These are phyloP conservation scores for Angomonas deanei DNA, from an alignment of 208 protist genomes.

Conservation along the genomic window DNA sequence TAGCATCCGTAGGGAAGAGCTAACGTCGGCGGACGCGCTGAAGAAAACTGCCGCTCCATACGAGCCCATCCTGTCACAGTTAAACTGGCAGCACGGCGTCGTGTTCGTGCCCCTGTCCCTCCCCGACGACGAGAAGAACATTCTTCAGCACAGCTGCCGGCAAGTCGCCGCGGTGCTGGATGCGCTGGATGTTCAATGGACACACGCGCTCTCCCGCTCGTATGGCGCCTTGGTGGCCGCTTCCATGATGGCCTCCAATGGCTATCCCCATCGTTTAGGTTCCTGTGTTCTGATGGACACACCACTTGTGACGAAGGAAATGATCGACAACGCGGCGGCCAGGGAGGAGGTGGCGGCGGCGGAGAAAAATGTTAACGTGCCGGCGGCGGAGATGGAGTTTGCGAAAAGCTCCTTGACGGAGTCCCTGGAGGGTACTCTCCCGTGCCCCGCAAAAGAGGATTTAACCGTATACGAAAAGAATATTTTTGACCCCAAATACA, in stretches of 20 bases:
- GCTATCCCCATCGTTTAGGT: conserved; percentile 65
- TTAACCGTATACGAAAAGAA: conserved; percentile 45
- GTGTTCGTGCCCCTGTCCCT: conserved; percentile 65
- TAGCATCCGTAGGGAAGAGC: conserved; percentile 17
- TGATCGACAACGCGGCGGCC: conserved; percentile 45
- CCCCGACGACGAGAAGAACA: conserved; percentile 21
- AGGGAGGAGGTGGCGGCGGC: conserved; percentile 64
- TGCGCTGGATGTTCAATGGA: conserved; percentile 76
- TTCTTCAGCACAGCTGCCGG: conserved; percentile 50
- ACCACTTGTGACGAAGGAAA: conserved; percentile 51
- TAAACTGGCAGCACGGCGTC: conserved; percentile 63
- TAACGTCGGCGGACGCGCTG: conserved; percentile 5
- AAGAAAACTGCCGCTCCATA: conserved; percentile 45
- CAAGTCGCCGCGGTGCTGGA: conserved; percentile 71
- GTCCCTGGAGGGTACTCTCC: conserved; percentile 37
- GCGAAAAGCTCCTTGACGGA: conserved; percentile 45
- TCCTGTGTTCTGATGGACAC: conserved; percentile 69
- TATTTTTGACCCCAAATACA: conserved; percentile 33
- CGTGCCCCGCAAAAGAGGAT: conserved; percentile 34
- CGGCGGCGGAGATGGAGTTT: conserved; percentile 45
- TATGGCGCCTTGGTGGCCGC: conserved; percentile 76
- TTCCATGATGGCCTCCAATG: conserved; percentile 51
- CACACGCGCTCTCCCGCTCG: conserved; percentile 65
- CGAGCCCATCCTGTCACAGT: conserved; percentile 48
- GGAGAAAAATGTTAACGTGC: conserved; percentile 74